Evolutionary conservation across 2,329 filamentous ascomycete species (phyloP).

Genomic region (Sporothrix sp.): DNA sequence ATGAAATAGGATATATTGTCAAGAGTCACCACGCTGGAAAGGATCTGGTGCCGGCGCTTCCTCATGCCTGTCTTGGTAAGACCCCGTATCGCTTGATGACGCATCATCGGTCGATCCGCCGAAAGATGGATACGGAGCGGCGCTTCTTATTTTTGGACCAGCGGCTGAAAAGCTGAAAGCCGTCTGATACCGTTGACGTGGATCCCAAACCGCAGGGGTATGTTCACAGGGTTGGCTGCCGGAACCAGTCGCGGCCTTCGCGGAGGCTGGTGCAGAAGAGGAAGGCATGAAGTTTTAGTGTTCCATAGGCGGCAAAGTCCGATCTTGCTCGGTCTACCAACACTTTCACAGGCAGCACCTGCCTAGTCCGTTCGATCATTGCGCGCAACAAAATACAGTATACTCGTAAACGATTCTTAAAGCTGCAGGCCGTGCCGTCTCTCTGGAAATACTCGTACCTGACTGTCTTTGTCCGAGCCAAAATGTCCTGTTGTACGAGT

Average conservation of each 20-base stretch:
- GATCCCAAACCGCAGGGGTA: neutral
- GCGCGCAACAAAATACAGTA: too few relatives aligned
- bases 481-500: too few relatives aligned
- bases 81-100: too few relatives aligned
- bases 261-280: conserved; percentile 9
- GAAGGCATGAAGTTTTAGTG: conserved; percentile 9
- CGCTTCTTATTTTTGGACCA: neutral
- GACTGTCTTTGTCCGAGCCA: too few relatives aligned
- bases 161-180: neutral
- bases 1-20: too few relatives aligned
- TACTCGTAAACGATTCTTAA: too few relatives aligned
- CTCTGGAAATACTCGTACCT: too few relatives aligned
- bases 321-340: neutral
- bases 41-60: too few relatives aligned
- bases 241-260: neutral
- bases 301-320: neutral
- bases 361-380: too few relatives aligned
- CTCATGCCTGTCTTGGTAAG: too few relatives aligned
- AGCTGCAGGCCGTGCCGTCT: too few relatives aligned
- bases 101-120: neutral
- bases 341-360: neutral
- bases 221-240: neutral
- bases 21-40: too few relatives aligned
- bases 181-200: neutral
- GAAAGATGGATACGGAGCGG: neutral